Percentiles rank a stretch among this genome's conserved stretches.
Evolutionary conservation across 2,329 filamentous ascomycete species (phyloP).

Genomic region (Penicillium sp.): DNA sequence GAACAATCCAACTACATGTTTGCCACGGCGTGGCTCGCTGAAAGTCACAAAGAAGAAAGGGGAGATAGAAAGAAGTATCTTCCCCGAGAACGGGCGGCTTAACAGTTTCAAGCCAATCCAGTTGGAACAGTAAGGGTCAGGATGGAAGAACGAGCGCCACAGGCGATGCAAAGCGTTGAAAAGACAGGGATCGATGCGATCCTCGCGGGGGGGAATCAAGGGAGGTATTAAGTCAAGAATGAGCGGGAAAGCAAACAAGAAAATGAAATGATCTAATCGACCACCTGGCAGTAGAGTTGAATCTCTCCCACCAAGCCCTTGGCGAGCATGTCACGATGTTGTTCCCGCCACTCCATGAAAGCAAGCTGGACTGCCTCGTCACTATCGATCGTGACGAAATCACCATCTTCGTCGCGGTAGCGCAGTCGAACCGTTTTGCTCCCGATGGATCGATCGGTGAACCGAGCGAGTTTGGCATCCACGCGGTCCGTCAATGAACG

Average conservation of each 20-base stretch:
- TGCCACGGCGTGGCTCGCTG: conserved; percentile 4
- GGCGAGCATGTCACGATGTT: conserved; percentile 59
- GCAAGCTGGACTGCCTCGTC: conserved; percentile 97
- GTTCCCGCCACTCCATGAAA: conserved; percentile 90
- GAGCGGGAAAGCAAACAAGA: conserved; percentile 10
- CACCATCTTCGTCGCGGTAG: conserved; percentile 88
- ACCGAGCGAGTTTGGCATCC: conserved; percentile 87
- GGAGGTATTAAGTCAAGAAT: conserved; percentile 10
- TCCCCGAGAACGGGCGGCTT: conserved; percentile 21
- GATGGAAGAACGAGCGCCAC: conserved; percentile 27
- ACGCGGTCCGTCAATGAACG: conserved; percentile 92
- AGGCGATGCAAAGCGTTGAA: conserved; percentile 20
- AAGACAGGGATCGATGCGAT: conserved; percentile 10
- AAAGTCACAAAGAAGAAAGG: conserved; percentile 9
- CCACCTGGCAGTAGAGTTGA: conserved; percentile 75
- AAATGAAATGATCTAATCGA: conserved; percentile 29
- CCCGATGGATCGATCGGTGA: conserved; percentile 79
- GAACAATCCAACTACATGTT: conserved; percentile 8
- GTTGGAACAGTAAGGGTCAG: conserved; percentile 24
- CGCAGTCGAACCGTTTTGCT: conserved; percentile 80
- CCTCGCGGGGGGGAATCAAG: conserved; percentile 8
- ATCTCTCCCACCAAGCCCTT: conserved; percentile 81
- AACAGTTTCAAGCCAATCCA: conserved; percentile 34
- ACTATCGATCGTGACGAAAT: conserved; percentile 88
- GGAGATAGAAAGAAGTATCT: conserved; percentile 16